These are phyloP conservation scores for Metschnikowia orientalis DNA, from an alignment of 805 yeast genomes.

Conservation along the genomic window DNA sequence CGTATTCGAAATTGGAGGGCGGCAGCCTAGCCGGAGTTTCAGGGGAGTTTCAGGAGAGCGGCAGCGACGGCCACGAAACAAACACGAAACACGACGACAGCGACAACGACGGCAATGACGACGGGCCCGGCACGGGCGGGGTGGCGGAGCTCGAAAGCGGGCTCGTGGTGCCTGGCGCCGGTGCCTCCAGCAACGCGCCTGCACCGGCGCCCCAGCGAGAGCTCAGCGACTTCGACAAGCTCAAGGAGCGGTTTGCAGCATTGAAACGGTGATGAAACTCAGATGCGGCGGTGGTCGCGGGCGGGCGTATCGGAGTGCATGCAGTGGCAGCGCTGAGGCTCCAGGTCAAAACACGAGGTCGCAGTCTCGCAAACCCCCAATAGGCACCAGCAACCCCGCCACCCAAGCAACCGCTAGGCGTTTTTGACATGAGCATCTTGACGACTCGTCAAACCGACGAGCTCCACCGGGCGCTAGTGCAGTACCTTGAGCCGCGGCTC, in stretches of 20 bases:
- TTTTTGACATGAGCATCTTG: constrained; percentile 25
- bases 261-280: constrained; percentile 45
- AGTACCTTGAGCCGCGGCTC: constrained; percentile 42
- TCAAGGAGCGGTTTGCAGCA: constrained; percentile 74
- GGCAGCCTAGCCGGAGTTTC: constrained; percentile 21
- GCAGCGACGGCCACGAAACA: no score
- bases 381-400: neutral
- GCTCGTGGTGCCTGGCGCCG: no score
- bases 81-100: no score
- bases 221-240: constrained; percentile 53
- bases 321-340: no score
- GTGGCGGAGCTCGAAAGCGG: constrained; percentile 6
- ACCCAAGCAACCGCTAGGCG: no score
- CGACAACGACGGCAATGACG: constrained; percentile 29
- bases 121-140: constrained; percentile 22
- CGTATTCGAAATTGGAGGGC: constrained; percentile 53
- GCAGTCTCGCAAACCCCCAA: no score
- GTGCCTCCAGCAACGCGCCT: constrained; percentile 21
- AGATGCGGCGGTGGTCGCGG: no score
- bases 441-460: constrained; percentile 43
- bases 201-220: constrained; percentile 21
- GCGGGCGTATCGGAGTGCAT: no score
- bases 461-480: constrained; percentile 44
- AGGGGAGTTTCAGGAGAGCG: no score
- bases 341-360: no score